phyloP scores from a whole-genome alignment of 75 land plant genomes.

The Azolla pinnata region DNA sequence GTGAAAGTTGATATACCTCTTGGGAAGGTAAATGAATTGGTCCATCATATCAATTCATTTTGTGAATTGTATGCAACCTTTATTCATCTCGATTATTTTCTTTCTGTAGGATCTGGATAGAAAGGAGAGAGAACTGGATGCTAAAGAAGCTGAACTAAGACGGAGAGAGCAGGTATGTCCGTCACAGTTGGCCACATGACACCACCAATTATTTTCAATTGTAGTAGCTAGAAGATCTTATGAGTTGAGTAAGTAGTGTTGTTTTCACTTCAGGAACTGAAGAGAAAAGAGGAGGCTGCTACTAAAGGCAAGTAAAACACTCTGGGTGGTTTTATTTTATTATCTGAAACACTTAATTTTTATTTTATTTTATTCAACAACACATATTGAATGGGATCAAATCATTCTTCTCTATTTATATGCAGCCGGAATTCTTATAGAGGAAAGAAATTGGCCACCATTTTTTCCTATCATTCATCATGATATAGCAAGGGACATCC shows the following conservation, averaged over 20 bases:
- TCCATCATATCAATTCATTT: background rate
- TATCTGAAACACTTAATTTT: background rate
- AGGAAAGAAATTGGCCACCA: constrained; percentile 91
- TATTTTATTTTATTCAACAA: background rate
- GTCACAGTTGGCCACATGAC: too few relatives aligned
- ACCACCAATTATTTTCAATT: too few relatives aligned
- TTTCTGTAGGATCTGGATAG: constrained; percentile 47
- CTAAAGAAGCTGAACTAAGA: constrained; percentile 69
- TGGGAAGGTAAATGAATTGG: constrained; percentile 51
- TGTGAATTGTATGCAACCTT: background rate
- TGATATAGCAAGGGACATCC: constrained; percentile 86
- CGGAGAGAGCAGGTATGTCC: constrained; percentile 64
- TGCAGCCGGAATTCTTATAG: constrained; percentile 68
- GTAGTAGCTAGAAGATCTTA: too few relatives aligned
- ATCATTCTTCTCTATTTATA: background rate
- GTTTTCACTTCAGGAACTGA: constrained; percentile 73
- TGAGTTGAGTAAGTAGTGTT: too few relatives aligned
- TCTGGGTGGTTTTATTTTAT: background rate
- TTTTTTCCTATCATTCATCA: constrained; percentile 91
- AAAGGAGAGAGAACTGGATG: constrained; percentile 63
- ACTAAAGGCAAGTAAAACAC: constrained; percentile 42
- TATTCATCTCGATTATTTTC: background rate
- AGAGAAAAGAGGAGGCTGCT: constrained; percentile 84
- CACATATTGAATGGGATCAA: too few relatives aligned
- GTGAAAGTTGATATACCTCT: constrained; percentile 83